Evolutionary conservation across 495 filamentous ascomycete genomes (phyloP).

Genomic region (Hyaloscypha finlandica): DNA sequence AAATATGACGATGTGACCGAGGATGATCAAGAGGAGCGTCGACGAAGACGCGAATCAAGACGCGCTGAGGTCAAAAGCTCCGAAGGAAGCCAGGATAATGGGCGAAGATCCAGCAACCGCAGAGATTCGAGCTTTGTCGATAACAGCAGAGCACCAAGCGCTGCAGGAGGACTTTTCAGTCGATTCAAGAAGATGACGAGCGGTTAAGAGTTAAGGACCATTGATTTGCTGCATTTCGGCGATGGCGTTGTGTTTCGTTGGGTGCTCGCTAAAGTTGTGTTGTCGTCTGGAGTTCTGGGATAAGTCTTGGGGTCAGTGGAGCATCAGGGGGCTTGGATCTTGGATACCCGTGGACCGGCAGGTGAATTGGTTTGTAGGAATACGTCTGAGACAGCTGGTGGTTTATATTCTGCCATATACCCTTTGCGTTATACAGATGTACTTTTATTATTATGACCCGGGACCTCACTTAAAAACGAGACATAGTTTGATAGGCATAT

Average conservation of each 20-base stretch:
- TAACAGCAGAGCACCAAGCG: conserved; percentile 33
- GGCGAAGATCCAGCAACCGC: conserved; percentile 37
- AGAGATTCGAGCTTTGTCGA: conserved; percentile 38
- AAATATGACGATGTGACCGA: conserved; percentile 43
- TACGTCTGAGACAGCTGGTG: conserved; percentile 14
- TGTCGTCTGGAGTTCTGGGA: background rate
- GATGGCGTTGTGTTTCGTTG: conserved; percentile 3
- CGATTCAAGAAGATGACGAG: conserved; percentile 54
- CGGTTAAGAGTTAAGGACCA: conserved; percentile 15
- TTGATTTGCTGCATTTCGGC: conserved; percentile 13
- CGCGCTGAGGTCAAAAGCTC: conserved; percentile 31
- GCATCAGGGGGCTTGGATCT: conserved; percentile 23
- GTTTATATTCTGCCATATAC: conserved; percentile 25
- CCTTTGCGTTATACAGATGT: conserved; percentile 14
- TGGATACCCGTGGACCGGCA: conserved; percentile 21
- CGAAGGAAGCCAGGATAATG: conserved; percentile 33
- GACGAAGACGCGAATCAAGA: conserved; percentile 48
- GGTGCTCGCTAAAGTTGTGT: background rate
- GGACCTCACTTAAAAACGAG: background rate
- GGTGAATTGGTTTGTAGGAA: conserved; percentile 24
- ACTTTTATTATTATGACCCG: background rate
- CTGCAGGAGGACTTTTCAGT: conserved; percentile 47
- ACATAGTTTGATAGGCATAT: background rate
- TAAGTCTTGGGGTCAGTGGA: background rate
- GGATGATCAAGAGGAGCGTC: conserved; percentile 48